Evolutionary conservation across 441 rosid genomes (phyloP).

Genomic region (Pelargonium citronellum): DNA sequence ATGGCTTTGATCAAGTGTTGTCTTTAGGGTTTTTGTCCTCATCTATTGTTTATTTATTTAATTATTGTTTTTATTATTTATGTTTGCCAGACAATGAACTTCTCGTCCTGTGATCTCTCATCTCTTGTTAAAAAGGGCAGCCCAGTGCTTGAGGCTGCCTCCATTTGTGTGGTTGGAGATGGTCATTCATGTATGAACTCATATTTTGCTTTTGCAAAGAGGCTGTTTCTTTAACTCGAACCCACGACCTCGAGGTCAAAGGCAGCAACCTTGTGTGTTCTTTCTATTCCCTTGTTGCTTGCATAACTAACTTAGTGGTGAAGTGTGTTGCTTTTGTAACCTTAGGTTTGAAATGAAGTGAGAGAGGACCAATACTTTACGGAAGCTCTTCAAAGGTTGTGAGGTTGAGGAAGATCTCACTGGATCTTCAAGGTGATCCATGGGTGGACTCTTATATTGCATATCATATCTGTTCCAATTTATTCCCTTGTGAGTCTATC

Average conservation of each 20-base stretch:
- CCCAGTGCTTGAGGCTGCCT: background rate
- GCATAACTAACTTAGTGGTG: background rate
- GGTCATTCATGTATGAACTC: background rate
- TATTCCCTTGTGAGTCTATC: background rate
- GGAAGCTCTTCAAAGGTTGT: slow-evolving; percentile 1
- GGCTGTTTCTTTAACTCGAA: background rate
- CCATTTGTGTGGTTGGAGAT: background rate
- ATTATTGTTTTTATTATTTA: too few species aligned
- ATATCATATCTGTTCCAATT: background rate
- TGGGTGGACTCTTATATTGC: background rate
- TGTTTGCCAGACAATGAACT: background rate
- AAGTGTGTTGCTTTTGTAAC: too few species aligned
- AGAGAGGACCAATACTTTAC: background rate
- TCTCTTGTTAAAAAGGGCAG: background rate
- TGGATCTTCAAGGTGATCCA: background rate
- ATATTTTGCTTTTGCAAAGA: background rate
- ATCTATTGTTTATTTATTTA: too few species aligned
- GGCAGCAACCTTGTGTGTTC: background rate
- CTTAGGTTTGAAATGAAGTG: background rate
- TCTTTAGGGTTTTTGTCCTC: background rate
- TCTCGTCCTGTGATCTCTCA: background rate
- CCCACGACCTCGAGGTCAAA: background rate
- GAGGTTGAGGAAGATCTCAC: slow-evolving; percentile 1
- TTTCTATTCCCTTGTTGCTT: background rate
- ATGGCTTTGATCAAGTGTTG: background rate